Evolutionary conservation across 352 stramenopile species (phyloP).

Genomic region (Phytopythium litorale): DNA sequence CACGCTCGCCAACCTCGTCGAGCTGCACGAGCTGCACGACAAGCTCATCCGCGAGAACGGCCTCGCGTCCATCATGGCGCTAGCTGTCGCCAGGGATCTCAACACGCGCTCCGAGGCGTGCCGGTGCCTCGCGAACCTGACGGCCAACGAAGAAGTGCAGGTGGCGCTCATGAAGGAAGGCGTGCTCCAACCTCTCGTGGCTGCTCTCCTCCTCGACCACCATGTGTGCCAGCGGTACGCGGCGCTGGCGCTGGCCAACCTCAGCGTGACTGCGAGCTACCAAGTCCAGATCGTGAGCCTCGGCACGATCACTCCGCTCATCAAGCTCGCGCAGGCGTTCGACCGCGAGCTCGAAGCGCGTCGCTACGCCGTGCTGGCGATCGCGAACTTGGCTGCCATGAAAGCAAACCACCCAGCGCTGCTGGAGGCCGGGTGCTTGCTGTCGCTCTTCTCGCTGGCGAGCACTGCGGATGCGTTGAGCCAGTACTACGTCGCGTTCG

Average conservation of each 20-base stretch:
- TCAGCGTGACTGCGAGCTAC: slow-evolving; percentile 91
- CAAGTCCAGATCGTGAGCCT: slow-evolving; percentile 95
- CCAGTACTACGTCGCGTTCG: slow-evolving; percentile 95
- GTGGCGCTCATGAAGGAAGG: slow-evolving; percentile 90
- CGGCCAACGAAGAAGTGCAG: slow-evolving; percentile 93
- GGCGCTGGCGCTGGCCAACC: slow-evolving; percentile 91
- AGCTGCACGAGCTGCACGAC: slow-evolving; percentile 93
- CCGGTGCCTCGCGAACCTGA: slow-evolving; percentile 93
- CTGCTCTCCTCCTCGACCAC: slow-evolving; percentile 83
- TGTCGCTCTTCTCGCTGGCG: slow-evolving; percentile 91
- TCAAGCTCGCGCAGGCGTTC: slow-evolving; percentile 79
- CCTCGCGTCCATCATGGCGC: slow-evolving; percentile 89
- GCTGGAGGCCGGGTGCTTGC: slow-evolving; percentile 88
- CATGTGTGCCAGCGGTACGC: slow-evolving; percentile 94
- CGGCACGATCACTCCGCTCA: slow-evolving; percentile 91
- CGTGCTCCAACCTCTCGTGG: slow-evolving; percentile 88
- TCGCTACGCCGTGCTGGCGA: slow-evolving; percentile 91
- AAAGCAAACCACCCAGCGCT: slow-evolving; percentile 93
- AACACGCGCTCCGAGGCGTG: slow-evolving; percentile 91
- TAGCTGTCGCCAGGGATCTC: slow-evolving; percentile 87
- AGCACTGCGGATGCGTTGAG: slow-evolving; percentile 92
- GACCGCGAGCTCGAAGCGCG: slow-evolving; percentile 92
- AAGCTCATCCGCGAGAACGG: slow-evolving; percentile 94
- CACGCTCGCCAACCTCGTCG: slow-evolving; percentile 94
- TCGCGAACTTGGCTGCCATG: slow-evolving; percentile 95